These are phyloP conservation scores for Xylaria sp. DNA, from an alignment of 2,329 filamentous ascomycete genomes.

Conservation along the genomic window DNA sequence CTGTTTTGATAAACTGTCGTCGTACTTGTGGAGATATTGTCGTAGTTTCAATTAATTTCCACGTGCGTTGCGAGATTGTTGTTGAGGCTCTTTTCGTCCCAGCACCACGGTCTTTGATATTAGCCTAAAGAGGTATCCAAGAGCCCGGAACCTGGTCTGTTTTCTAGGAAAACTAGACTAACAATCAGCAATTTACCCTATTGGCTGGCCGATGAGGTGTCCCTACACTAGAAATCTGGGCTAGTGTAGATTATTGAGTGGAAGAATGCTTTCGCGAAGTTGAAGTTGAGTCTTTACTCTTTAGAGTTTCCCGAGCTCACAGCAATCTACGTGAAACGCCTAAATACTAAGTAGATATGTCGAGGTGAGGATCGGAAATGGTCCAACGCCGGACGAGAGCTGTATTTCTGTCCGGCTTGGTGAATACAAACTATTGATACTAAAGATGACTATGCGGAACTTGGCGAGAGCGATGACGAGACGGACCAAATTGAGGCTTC, in stretches of 20 bases:
- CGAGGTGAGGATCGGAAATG: not conserved
- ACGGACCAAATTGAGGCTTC: not conserved
- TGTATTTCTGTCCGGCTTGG: not conserved
- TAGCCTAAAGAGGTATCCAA: constrained; percentile 22
- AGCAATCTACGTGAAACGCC: not conserved
- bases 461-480: too few relatives aligned
- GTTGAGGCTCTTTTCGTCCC: constrained; percentile 21
- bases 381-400: not conserved
- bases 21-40: constrained; percentile 14
- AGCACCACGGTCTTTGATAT: constrained; percentile 11
- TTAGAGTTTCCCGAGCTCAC: not conserved
- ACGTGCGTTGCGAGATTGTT: constrained; percentile 15
- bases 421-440: not conserved
- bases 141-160: not conserved
- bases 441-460: not conserved
- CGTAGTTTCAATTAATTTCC: constrained; percentile 15
- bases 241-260: not conserved
- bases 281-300: not conserved
- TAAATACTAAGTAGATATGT: not conserved
- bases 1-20: not conserved
- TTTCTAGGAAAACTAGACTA: not conserved
- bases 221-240: not conserved
- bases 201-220: not conserved
- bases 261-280: not conserved
- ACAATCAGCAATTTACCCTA: constrained; percentile 11